Evolutionary conservation across 495 filamentous ascomycete genomes (phyloP).

Genomic region (Aspergillus olivimuriae): DNA sequence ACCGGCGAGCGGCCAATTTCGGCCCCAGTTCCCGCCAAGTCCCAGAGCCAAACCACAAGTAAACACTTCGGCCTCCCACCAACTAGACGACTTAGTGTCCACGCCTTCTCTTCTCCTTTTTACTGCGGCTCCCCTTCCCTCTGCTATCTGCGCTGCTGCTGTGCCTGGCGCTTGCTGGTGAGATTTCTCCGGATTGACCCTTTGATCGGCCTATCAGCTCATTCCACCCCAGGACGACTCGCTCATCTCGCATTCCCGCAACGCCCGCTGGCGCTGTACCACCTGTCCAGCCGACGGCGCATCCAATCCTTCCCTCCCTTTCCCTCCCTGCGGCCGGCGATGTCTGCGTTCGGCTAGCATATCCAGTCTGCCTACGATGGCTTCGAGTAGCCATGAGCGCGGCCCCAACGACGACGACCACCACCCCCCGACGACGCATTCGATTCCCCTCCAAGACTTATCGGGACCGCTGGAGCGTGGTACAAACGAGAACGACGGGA

Average conservation of each 20-base stretch:
- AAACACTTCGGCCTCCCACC: background rate
- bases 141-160: too few species aligned
- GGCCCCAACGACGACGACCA: constrained; percentile 39
- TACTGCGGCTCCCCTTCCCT: too few species aligned
- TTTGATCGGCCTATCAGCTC: too few species aligned
- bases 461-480: constrained; percentile 48
- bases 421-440: constrained; percentile 51
- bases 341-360: constrained; percentile 39
- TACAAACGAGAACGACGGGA: constrained; percentile 24
- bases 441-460: constrained; percentile 82
- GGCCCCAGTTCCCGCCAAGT: background rate
- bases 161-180: too few species aligned
- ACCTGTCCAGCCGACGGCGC: background rate
- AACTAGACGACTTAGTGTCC: too few species aligned
- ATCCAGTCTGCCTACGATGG: constrained; percentile 48
- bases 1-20: background rate
- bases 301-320: constrained; percentile 9
- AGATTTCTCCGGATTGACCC: too few species aligned
- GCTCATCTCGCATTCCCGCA: too few species aligned
- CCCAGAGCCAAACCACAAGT: background rate
- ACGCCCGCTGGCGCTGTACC: background rate
- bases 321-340: constrained; percentile 24
- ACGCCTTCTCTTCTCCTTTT: too few species aligned
- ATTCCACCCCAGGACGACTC: too few species aligned
- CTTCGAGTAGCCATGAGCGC: constrained; percentile 48